phyloP scores from a whole-genome alignment of 2,329 filamentous ascomycete genomes.

The Remersonia thermophila region DNA sequence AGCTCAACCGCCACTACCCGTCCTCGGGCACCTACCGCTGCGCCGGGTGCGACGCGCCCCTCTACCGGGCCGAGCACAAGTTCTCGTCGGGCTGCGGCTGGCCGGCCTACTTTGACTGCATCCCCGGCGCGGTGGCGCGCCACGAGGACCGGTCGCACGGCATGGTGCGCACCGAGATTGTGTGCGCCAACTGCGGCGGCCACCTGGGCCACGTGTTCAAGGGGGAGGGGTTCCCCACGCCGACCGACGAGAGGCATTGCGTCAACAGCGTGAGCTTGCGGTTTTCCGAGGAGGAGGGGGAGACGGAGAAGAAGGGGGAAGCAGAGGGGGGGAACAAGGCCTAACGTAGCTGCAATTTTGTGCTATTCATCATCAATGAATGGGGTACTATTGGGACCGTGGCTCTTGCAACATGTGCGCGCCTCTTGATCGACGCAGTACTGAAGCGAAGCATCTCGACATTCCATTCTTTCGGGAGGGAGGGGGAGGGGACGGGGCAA shows the following conservation, averaged over 20 bases:
- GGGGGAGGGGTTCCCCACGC: slow-evolving; percentile 70
- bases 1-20: slow-evolving; percentile 79
- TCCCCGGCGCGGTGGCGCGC: slow-evolving; percentile 78
- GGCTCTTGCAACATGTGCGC: too few relatives aligned
- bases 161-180: slow-evolving; percentile 83
- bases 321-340: slow-evolving; percentile 7
- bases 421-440: too few relatives aligned
- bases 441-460: too few relatives aligned
- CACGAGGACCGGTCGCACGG: slow-evolving; percentile 67
- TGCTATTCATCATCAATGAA: too few relatives aligned
- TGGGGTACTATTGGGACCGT: too few relatives aligned
- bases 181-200: slow-evolving; percentile 87
- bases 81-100: slow-evolving; percentile 95
- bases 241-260: slow-evolving; percentile 93
- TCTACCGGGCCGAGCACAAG: slow-evolving; percentile 90
- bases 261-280: slow-evolving; percentile 88
- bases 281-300: slow-evolving; percentile 54
- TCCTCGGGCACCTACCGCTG: slow-evolving; percentile 71
- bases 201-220: slow-evolving; percentile 88
- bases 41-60: slow-evolving; percentile 70
- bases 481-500: too few relatives aligned
- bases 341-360: too few relatives aligned
- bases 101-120: slow-evolving; percentile 94
- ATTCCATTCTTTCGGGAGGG: too few relatives aligned
- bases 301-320: not conserved